Evolutionary conservation across 2,329 filamentous ascomycete species (phyloP).

Genomic region (Fusarium sp.): DNA sequence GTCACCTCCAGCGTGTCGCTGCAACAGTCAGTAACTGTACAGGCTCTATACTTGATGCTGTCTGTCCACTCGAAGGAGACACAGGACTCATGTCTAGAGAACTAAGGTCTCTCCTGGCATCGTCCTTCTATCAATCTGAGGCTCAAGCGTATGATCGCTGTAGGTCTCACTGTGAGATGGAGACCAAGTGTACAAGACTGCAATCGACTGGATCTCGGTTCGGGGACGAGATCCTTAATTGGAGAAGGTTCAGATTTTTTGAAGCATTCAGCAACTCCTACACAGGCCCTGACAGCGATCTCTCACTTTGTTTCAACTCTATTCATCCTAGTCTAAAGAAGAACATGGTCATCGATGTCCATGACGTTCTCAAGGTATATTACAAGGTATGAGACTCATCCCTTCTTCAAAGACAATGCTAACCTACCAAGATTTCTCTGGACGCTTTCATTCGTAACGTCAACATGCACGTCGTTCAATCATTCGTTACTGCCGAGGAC

Average conservation of each 20-base stretch:
- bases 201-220: slow-evolving; percentile 46
- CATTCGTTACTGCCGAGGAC: slow-evolving; percentile 29
- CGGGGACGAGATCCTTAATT: slow-evolving; percentile 31
- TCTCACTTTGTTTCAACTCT: slow-evolving; percentile 4
- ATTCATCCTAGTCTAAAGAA: slow-evolving; percentile 28
- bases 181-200: slow-evolving; percentile 23
- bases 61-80: slow-evolving; percentile 35
- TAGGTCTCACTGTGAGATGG: slow-evolving; percentile 12
- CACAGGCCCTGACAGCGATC: not conserved
- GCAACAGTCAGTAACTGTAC: slow-evolving; percentile 33
- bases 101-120: slow-evolving; percentile 17
- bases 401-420: not conserved
- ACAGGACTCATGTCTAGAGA: slow-evolving; percentile 30
- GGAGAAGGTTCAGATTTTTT: slow-evolving; percentile 41
- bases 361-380: slow-evolving; percentile 54
- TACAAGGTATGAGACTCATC: slow-evolving; percentile 48
- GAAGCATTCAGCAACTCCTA: not conserved
- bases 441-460: slow-evolving; percentile 47
- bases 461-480: slow-evolving; percentile 18
- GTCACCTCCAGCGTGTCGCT: slow-evolving; percentile 44
- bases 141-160: slow-evolving; percentile 6
- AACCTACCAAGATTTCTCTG: slow-evolving; percentile 42
- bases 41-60: slow-evolving; percentile 18
- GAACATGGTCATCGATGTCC: slow-evolving; percentile 52
- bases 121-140: slow-evolving; percentile 1